Evolutionary conservation across 441 rosid genomes (phyloP).

Genomic region (Croton laevigatus): DNA sequence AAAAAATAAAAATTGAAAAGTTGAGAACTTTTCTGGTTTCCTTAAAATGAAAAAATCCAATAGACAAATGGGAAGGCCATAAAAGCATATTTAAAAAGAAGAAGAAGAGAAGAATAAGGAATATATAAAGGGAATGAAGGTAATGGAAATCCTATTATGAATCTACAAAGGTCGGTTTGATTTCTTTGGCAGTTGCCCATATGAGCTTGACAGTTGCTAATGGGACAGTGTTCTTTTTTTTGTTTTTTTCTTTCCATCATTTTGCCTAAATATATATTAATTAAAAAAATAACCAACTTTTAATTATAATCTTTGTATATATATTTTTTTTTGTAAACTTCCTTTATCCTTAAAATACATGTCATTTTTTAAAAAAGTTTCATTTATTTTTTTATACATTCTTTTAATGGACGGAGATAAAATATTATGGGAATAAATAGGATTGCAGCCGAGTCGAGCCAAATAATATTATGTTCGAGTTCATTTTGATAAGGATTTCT

Average conservation of each 20-base stretch:
- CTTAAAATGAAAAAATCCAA: background rate
- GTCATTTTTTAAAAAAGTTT: background rate
- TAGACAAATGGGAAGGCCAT: background rate
- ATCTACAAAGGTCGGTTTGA: slow-evolving; percentile 1
- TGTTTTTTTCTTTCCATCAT: no score
- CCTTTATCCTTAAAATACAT: no score
- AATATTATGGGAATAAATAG: no score
- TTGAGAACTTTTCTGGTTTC: background rate
- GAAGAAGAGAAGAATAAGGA: no score
- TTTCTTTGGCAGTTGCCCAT: slow-evolving; percentile 15
- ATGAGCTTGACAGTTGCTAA: slow-evolving; percentile 7
- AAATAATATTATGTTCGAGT: no score
- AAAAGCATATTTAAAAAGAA: background rate
- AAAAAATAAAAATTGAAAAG: background rate
- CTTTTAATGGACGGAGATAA: no score
- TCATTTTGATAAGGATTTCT: no score
- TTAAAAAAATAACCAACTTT: background rate
- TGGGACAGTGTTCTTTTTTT: slow-evolving; percentile 1
- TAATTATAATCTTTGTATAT: no score
- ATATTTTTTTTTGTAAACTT: background rate
- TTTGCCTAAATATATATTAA: no score
- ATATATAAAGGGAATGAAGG: no score
- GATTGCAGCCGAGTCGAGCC: no score
- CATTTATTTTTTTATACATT: no score
- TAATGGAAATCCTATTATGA: slow-evolving; percentile 20